phyloP scores from a whole-genome alignment of 352 stramenopile species.

The Phytophthora crassamura region DNA sequence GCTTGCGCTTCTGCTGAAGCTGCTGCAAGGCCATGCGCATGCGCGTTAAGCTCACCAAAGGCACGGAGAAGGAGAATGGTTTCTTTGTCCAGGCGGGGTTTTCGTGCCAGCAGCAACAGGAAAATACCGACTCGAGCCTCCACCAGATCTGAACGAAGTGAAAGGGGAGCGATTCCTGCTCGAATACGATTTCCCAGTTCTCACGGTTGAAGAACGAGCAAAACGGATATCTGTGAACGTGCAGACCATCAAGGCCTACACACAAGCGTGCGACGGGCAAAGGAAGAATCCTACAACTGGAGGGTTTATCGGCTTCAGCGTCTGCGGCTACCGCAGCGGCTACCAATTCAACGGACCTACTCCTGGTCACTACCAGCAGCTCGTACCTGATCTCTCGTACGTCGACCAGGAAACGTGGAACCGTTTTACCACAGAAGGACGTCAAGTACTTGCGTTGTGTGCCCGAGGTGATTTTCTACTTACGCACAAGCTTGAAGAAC shows the following conservation, averaged over 20 bases:
- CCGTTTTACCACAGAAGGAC: not conserved
- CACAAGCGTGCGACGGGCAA: not conserved
- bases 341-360: not conserved
- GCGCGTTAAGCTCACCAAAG: too few species aligned
- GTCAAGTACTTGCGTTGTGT: not conserved
- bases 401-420: not conserved
- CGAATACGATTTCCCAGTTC: conserved; percentile 31
- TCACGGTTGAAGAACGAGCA: conserved; percentile 16
- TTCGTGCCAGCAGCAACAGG: conserved; percentile 12
- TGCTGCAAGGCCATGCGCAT: too few species aligned
- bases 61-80: too few species aligned
- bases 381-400: not conserved
- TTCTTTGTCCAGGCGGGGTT: not conserved
- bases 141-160: conserved; percentile 24
- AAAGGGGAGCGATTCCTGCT: conserved; percentile 8
- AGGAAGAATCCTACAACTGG: not conserved
- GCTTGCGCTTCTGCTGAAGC: too few species aligned
- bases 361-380: not conserved
- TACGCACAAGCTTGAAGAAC: conserved; percentile 1
- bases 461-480: not conserved
- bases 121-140: conserved; percentile 12
- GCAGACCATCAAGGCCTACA: not conserved
- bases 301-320: not conserved
- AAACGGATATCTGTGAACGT: not conserved
- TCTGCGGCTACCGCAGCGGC: not conserved